These are phyloP conservation scores for Ehretia macrophylla DNA, from an alignment of 257 asterid species.

Conservation along the genomic window DNA sequence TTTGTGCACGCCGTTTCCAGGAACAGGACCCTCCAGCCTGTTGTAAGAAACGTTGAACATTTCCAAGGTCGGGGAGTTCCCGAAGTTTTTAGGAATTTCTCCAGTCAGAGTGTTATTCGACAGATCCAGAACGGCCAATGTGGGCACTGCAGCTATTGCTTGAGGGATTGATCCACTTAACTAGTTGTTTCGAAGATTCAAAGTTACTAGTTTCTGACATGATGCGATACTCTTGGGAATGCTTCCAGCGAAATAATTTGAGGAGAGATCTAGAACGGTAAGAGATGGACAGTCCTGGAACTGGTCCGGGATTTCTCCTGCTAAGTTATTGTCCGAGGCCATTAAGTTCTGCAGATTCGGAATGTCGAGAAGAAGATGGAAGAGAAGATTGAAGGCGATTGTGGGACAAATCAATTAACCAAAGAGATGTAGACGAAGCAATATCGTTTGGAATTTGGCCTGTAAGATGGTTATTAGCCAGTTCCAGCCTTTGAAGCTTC, in stretches of 20 bases:
- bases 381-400: constrained; percentile 39
- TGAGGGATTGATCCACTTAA: constrained; percentile 43
- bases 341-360: constrained; percentile 38
- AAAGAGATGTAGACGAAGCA: constrained; percentile 33
- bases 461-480: constrained; percentile 33
- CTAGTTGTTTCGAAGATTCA: constrained; percentile 31
- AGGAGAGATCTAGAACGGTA: constrained; percentile 35
- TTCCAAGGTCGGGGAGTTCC: constrained; percentile 54
- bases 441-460: constrained; percentile 54
- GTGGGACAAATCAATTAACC: constrained; percentile 40
- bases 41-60: constrained; percentile 49
- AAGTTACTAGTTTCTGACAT: constrained; percentile 29
- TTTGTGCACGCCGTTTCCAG: constrained; percentile 41
- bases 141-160: constrained; percentile 39
- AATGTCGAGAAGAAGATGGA: constrained; percentile 34
- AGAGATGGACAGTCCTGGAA: constrained; percentile 33
- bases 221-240: constrained; percentile 44
- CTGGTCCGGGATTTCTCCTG: constrained; percentile 38
- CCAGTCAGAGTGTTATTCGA: constrained; percentile 58
- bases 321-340: constrained; percentile 33
- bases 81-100: constrained; percentile 46
- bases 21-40: constrained; percentile 52
- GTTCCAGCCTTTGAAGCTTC: constrained; percentile 33
- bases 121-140: constrained; percentile 45
- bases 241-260: constrained; percentile 32